Conservation (phyloP, 1,284 basidiomycete genomes). For the Cerrena zonata region DNA sequence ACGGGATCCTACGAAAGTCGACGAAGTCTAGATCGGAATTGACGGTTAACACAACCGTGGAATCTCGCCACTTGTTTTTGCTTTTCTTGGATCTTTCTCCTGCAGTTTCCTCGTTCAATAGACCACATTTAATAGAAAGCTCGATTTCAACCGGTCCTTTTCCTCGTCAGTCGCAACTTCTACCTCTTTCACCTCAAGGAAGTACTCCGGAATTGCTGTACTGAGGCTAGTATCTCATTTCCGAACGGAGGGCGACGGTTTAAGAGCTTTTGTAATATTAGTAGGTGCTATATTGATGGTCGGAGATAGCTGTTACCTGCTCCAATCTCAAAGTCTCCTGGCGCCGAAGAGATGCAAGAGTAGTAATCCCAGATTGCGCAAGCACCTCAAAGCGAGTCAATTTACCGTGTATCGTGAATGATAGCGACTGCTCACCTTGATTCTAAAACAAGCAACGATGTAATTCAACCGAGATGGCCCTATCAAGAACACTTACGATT, state of each 20-base stretch:
- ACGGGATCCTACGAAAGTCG: constrained; percentile 75
- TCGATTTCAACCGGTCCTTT: constrained; percentile 54
- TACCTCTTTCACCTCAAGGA: constrained; percentile 44
- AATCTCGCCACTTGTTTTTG: constrained; percentile 43
- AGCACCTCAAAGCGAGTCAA: constrained; percentile 45
- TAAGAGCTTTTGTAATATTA: constrained; percentile 46
- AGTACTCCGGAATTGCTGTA: constrained; percentile 63
- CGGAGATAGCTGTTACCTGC: constrained; percentile 35
- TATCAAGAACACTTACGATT: constrained; percentile 53
- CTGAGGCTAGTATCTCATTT: constrained; percentile 53
- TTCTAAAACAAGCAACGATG: neutral
- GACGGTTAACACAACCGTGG: constrained; percentile 64
- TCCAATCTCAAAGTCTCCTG: constrained; percentile 60
- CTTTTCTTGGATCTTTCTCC: constrained; percentile 38
- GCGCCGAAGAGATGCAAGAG: constrained; percentile 50
- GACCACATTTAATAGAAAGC: constrained; percentile 52
- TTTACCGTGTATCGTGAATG: neutral
- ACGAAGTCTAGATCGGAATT: constrained; percentile 68
- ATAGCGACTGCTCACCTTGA: neutral
- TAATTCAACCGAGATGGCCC: neutral
- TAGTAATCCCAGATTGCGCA: constrained; percentile 63
- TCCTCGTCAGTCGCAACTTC: constrained; percentile 37
- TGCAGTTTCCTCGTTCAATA: constrained; percentile 30
- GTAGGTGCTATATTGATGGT: neutral
- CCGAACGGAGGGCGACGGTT: constrained; percentile 73